Conservation (phyloP, 2,329 filamentous ascomycete species). For the Aureobasidium vineae region DNA sequence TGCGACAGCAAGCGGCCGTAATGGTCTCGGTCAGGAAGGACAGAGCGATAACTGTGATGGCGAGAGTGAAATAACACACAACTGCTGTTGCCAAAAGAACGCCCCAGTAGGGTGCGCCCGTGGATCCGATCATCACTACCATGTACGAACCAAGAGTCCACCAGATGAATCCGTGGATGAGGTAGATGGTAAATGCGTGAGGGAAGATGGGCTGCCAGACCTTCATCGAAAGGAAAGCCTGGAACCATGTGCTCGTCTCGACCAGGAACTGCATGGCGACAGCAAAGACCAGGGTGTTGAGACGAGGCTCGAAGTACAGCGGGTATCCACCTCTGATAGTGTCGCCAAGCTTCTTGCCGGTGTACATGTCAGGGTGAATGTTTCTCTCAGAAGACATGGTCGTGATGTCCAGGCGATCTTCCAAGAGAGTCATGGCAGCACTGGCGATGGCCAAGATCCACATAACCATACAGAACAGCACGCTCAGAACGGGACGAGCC, state of each 20-base stretch:
- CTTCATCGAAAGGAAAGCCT: conserved; percentile 45
- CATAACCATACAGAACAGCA: conserved; percentile 40
- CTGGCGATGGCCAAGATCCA: not conserved
- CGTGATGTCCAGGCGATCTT: conserved; percentile 41
- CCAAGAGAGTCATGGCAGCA: conserved; percentile 42
- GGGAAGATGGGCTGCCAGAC: conserved; percentile 47
- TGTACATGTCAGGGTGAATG: conserved; percentile 45
- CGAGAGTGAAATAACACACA: conserved; percentile 38
- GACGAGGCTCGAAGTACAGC: conserved; percentile 45
- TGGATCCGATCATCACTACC: conserved; percentile 38
- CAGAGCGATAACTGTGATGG: not conserved
- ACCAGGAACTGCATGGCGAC: conserved; percentile 39
- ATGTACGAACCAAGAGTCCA: conserved; percentile 44
- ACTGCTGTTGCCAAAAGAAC: conserved; percentile 41
- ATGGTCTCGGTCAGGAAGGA: conserved; percentile 23
- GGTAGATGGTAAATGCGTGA: conserved; percentile 52
- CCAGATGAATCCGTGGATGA: conserved; percentile 51
- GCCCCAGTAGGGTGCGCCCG: conserved; percentile 38
- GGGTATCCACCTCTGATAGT: conserved; percentile 43
- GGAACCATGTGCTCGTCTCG: conserved; percentile 41
- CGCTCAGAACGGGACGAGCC: conserved; percentile 40
- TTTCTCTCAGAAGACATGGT: conserved; percentile 44
- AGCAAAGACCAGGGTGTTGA: conserved; percentile 47
- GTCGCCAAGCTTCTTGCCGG: conserved; percentile 41
- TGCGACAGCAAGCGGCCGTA: conserved; percentile 25